Conservation (phyloP, 805 yeast genomes). For the Wickerhamiella sorbophila region DNA sequence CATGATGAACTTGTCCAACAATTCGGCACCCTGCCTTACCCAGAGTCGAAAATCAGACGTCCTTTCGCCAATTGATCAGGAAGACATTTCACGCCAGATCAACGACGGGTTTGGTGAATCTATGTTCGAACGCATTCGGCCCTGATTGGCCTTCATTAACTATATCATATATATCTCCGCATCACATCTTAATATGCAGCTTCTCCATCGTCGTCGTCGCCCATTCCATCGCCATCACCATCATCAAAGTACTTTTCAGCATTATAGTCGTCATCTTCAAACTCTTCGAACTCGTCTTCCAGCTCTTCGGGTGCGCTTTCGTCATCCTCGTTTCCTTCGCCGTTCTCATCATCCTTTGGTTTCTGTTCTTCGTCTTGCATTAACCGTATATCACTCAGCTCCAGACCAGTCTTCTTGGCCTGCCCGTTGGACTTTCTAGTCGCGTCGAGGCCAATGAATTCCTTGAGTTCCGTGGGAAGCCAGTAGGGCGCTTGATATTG, state of each 20-base stretch:
- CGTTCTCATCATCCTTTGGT: conserved; percentile 24
- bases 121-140: conserved; percentile 17
- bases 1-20: not conserved
- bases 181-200: conserved; percentile 40
- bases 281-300: conserved; percentile 51
- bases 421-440: not conserved
- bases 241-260: conserved; percentile 71
- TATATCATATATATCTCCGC: not conserved
- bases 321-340: conserved; percentile 28
- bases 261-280: conserved; percentile 65
- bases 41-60: too few species aligned
- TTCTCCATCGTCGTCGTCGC: conserved; percentile 46
- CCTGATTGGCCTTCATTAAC: conserved; percentile 1
- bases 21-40: not conserved
- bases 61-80: conserved; percentile 8
- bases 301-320: conserved; percentile 37
- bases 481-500: conserved; percentile 60
- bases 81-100: conserved; percentile 19
- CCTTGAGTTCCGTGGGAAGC: conserved; percentile 66
- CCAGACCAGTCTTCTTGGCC: conserved; percentile 1
- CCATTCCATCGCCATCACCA: conserved; percentile 40
- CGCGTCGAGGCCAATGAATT: conserved; percentile 43
- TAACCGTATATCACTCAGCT: conserved; percentile 27
- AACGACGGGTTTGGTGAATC: conserved; percentile 27
- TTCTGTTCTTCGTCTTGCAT: conserved; percentile 22